Percentiles rank a stretch among this genome's conserved stretches.
phyloP scores from a whole-genome alignment of 495 filamentous ascomycete species.

The Bombardia bombarda region DNA sequence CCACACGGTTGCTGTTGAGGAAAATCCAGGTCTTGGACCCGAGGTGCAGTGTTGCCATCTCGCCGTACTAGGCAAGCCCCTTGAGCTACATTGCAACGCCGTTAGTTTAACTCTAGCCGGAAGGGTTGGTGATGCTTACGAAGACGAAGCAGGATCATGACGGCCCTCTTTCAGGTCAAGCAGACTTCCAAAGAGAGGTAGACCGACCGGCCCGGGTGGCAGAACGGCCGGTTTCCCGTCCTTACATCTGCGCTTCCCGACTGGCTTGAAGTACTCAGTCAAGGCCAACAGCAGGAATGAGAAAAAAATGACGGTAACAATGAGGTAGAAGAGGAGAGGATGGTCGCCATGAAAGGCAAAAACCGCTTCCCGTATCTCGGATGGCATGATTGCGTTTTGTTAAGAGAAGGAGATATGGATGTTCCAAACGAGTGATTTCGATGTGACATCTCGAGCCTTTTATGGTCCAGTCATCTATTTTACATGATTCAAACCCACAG shows the following conservation, averaged over 20 bases:
- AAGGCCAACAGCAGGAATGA: neutral
- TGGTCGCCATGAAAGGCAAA: too few relatives aligned
- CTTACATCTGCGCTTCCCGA: slow-evolving; percentile 2
- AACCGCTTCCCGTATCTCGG: too few relatives aligned
- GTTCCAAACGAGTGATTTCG: too few relatives aligned
- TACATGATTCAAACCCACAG: too few relatives aligned
- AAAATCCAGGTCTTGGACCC: slow-evolving; percentile 25
- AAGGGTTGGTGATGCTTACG: too few relatives aligned
- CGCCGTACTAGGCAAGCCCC: slow-evolving; percentile 6
- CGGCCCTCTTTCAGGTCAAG: neutral
- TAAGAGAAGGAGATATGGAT: too few relatives aligned
- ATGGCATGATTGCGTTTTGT: too few relatives aligned
- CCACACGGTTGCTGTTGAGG: slow-evolving; percentile 26
- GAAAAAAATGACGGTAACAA: neutral
- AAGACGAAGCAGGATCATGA: neutral
- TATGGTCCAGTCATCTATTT: too few relatives aligned
- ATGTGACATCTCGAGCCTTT: too few relatives aligned
- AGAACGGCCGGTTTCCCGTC: neutral
- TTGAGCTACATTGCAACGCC: too few relatives aligned
- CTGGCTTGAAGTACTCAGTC: slow-evolving; percentile 5
- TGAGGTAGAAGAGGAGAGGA: neutral
- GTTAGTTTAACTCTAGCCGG: too few relatives aligned
- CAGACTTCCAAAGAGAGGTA: slow-evolving; percentile 2
- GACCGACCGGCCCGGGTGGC: slow-evolving; percentile 1
- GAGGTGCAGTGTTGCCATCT: slow-evolving; percentile 16